A percentile compares a stretch with the other conserved stretches of the same genome.
These are phyloP conservation scores for Hymenotorrendiella dingleyae DNA, from an alignment of 2,329 filamentous ascomycete genomes.

Conservation along the genomic window DNA sequence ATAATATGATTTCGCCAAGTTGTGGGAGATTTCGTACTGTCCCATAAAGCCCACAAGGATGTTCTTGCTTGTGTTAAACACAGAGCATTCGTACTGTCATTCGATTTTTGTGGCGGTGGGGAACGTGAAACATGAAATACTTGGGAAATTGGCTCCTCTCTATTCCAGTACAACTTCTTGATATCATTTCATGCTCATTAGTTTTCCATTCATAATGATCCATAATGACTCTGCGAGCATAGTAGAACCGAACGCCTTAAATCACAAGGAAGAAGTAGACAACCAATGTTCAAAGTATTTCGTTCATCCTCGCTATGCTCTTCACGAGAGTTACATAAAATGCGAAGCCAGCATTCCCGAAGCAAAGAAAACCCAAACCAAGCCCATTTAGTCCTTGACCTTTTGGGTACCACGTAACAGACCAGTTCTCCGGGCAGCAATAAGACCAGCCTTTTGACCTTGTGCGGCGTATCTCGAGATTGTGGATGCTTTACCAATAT, in stretches of 20 bases:
- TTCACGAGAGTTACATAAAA: slow-evolving; percentile 30
- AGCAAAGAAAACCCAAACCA: slow-evolving; percentile 27
- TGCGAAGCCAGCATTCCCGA: slow-evolving; percentile 31
- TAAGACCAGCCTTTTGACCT: slow-evolving; percentile 99
- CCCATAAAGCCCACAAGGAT: too few relatives aligned
- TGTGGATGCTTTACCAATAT: slow-evolving; percentile 93
- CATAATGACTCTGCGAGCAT: background rate
- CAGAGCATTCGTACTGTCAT: too few relatives aligned
- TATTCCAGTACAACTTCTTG: too few relatives aligned
- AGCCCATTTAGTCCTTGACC: slow-evolving; percentile 77
- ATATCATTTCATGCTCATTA: too few relatives aligned
- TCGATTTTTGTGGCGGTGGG: too few relatives aligned
- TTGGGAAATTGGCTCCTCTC: too few relatives aligned
- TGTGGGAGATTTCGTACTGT: too few relatives aligned
- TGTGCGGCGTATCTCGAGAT: slow-evolving; percentile 96
- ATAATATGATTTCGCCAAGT: too few relatives aligned
- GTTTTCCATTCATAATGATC: background rate
- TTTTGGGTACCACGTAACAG: slow-evolving; percentile 99
- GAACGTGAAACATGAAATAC: too few relatives aligned
- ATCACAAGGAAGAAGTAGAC: background rate
- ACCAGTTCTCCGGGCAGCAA: slow-evolving; percentile 99
- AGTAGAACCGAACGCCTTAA: slow-evolving; percentile 1
- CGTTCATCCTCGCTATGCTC: slow-evolving; percentile 31
- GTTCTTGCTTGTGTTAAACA: too few relatives aligned
- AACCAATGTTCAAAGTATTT: slow-evolving; percentile 19